Base-by-base conservation (phyloP, 225 moss, liverwort and hornwort species). In the Ulota crispa region DNA sequence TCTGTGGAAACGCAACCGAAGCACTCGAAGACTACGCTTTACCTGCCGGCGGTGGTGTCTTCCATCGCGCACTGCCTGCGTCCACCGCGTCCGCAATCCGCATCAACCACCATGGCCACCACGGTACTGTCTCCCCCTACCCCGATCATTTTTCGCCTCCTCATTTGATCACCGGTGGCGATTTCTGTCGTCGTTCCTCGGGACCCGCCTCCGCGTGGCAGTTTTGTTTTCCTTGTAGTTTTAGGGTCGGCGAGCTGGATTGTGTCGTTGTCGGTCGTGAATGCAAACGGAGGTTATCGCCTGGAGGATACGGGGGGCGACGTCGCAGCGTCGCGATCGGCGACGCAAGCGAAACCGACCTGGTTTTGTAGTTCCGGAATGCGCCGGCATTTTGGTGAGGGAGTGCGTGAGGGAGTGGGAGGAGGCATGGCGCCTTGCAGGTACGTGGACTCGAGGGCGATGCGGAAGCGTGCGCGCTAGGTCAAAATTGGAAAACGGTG, bases 51-150 rank as follows among this genome's bases (percentile, higher is more conserved):
- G 32, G 47, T 50, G 0, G 32, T 32, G 76, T 10, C 28, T 19
- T 16, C 20, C 70, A 57, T 76, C 64, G 56, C 59, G 50, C 50
- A 1, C 50, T 50, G 50, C 50, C 50, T 50, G 50, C 0, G 16
- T 50, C 16, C 50, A 18, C 24, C 59, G 28, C 7, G 18, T 55
- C 68, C 77, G 76, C 12, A 21, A 39, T 47, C 59, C 18, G 41
- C 70, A 2, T 50, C 42, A 6, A 7, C 27, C 84, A 34, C 70
- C 78, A 87, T 84, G 87, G 84, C 87, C 3, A 84, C 84, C 64
- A 84, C 84, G 74, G 87, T 84, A 65, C 50, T 47, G 8, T 61
- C 37, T 31, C 78, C 30, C 21, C 41, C 74, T 73, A 0, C 3
- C 54, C 52, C 15, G 64, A 70, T 64, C 81, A 34, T 11, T 75